Conservation (phyloP, 225 moss, liverwort and hornwort genomes). For the Physcomitrellopsis africana region DNA sequence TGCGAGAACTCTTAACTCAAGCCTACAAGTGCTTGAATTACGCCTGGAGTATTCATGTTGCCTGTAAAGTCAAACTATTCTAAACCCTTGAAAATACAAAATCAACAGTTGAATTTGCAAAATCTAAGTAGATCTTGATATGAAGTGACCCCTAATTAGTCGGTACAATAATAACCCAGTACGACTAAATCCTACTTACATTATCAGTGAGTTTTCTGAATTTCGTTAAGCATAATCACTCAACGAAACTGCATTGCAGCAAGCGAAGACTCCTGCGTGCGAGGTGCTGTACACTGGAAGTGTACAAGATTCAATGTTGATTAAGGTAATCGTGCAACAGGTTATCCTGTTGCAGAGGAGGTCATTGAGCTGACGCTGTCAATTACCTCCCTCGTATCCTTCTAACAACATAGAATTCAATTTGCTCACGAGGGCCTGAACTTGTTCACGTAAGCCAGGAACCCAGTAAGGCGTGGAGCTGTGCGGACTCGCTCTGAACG, state of each 20-base stretch:
- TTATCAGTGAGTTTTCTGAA: conserved; percentile 30
- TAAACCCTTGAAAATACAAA: conserved; percentile 20
- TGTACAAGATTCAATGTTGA: conserved; percentile 38
- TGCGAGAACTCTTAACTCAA: conserved; percentile 30
- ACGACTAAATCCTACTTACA: conserved; percentile 42
- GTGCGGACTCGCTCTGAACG: conserved; percentile 95
- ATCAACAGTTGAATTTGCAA: conserved; percentile 34
- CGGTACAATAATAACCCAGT: conserved; percentile 33
- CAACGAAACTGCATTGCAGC: conserved; percentile 40
- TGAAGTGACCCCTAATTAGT: conserved; percentile 21
- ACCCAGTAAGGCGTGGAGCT: conserved; percentile 82
- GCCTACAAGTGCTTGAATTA: conserved; percentile 38
- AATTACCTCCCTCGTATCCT: neutral
- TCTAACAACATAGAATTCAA: neutral
- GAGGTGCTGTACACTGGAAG: conserved; percentile 33
- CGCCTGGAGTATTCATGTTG: conserved; percentile 32
- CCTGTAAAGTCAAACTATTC: conserved; percentile 22
- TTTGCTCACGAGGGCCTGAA: conserved; percentile 61
- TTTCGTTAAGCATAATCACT: conserved; percentile 28
- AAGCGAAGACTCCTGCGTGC: conserved; percentile 33
- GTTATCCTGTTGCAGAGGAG: conserved; percentile 38
- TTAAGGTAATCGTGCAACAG: conserved; percentile 30
- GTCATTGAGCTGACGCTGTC: conserved; percentile 11
- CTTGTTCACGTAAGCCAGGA: conserved; percentile 90
- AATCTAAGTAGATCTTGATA: conserved; percentile 27